Base-by-base conservation (phyloP, 2,329 filamentous ascomycete genomes). In the Aspergillus hiratsukae region DNA sequence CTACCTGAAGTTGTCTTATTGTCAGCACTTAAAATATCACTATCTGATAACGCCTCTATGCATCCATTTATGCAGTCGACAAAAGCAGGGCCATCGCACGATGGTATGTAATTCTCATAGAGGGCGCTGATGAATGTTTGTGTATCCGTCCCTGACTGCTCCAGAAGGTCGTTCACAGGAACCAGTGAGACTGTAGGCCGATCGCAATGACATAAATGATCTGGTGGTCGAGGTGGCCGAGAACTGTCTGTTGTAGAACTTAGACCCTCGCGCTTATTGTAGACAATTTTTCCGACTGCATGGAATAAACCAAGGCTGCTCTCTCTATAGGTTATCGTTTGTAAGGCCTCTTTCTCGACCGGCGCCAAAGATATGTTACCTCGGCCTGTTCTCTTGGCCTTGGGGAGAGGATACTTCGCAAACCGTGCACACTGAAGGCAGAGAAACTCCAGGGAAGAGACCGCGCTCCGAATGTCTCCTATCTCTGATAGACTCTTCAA, bases 271-370 rank as follows among this genome's bases (percentile, higher is more conserved):
- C 94, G 84, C 71, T 97, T 99, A 77, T 99, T 99, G 77, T 97
- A 96, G 0, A 97, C 87, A 2, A 99, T 90, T 70, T 94, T 97
- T 3, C 93, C 94, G 11, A 97, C 89, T 0, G 94, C 91, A 71
- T 99, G 94, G 68, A 99, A 99, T 51, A 99, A 91, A 1, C 93
- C 94, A 2, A 99, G 79, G 60, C 88, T 96, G 17, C 89, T 87
- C 75, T 97, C 94, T 55, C 94, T 84, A 67, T 92, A 90, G 0
- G 89, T 91, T 23, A 97, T 84, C 57, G 94, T 78, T 67, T 91
- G 85, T 9, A 97, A 74, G 4, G 86, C 92, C 60, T 95, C 88
- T 57, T 84, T 80, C 71, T 97, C 94, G 67, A 88, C 87, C 58
- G 83, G 82, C 0, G 91, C 96, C 56, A 96, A 73, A 10, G 61